Evolutionary conservation across 164 flowering plant species (phyloP).

Genomic region (Amborella trichopoda): DNA sequence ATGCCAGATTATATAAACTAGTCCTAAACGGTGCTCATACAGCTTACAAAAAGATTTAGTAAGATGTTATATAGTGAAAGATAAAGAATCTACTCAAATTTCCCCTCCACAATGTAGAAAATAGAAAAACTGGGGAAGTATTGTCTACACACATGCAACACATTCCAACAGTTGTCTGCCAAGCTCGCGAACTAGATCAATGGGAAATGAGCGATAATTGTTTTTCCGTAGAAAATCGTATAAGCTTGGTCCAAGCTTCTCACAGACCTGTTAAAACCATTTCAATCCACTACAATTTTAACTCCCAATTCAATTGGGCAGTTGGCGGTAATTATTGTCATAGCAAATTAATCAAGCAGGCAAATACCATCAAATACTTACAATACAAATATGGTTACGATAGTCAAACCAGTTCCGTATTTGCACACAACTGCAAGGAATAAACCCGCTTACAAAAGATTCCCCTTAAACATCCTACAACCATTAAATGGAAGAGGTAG

Average conservation of each 20-base stretch:
- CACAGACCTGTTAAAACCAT: slow-evolving; percentile 98
- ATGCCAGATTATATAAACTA: no score
- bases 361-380: slow-evolving; percentile 70
- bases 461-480: slow-evolving; percentile 7
- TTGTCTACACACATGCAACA: slow-evolving; percentile 98
- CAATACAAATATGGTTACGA: slow-evolving; percentile 99
- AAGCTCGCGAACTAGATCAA: slow-evolving; percentile 99
- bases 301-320: slow-evolving; percentile 38
- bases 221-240: slow-evolving; percentile 99
- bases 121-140: slow-evolving; percentile 12
- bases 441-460: slow-evolving; percentile 43
- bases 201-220: slow-evolving; percentile 99
- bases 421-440: slow-evolving; percentile 99
- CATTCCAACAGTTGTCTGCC: slow-evolving; percentile 98
- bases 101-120: slow-evolving; percentile 5
- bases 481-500: no score
- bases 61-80: no score
- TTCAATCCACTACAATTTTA: slow-evolving; percentile 67
- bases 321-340: no score
- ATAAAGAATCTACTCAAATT: no score
- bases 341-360: slow-evolving; percentile 34
- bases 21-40: no score
- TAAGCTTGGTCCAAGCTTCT: slow-evolving; percentile 99
- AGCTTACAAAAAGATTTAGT: no score
- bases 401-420: slow-evolving; percentile 99